Evolutionary conservation across 106 monocot genomes (phyloP).

Genomic region (Chionographis japonica): DNA sequence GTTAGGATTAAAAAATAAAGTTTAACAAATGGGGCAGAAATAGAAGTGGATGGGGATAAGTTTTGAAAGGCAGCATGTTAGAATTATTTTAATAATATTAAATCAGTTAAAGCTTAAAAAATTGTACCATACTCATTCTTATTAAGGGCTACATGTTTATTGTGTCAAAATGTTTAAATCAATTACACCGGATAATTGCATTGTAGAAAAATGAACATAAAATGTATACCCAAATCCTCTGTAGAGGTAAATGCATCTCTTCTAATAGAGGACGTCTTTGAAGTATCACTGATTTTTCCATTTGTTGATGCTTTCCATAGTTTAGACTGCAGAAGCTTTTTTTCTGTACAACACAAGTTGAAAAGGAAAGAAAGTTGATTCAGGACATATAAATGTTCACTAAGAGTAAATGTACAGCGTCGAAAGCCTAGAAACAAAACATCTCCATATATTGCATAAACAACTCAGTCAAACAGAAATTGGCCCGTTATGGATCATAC

Average conservation of each 20-base stretch:
- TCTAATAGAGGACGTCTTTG: constrained; percentile 15
- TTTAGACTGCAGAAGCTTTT: constrained; percentile 72
- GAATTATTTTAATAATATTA: too few relatives aligned
- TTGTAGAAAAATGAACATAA: neutral
- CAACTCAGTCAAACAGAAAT: too few relatives aligned
- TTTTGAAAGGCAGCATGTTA: too few relatives aligned
- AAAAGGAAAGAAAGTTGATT: neutral
- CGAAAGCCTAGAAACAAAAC: too few relatives aligned
- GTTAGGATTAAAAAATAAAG: too few relatives aligned
- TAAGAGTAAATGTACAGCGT: too few relatives aligned
- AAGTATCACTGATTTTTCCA: constrained; percentile 22
- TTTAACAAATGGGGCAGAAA: too few relatives aligned
- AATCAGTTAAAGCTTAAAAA: too few relatives aligned
- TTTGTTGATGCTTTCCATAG: constrained; percentile 43
- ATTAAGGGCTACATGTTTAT: neutral
- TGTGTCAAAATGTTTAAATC: neutral
- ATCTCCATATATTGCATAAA: too few relatives aligned
- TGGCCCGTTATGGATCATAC: too few relatives aligned
- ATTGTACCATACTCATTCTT: too few relatives aligned
- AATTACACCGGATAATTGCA: neutral
- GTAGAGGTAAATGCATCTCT: constrained; percentile 63
- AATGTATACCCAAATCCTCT: constrained; percentile 55
- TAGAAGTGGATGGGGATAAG: too few relatives aligned
- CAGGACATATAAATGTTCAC: neutral
- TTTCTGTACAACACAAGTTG: constrained; percentile 43